These are phyloP conservation scores for Corynascus novoguineensis DNA, from an alignment of 495 filamentous ascomycete genomes.

Conservation along the genomic window DNA sequence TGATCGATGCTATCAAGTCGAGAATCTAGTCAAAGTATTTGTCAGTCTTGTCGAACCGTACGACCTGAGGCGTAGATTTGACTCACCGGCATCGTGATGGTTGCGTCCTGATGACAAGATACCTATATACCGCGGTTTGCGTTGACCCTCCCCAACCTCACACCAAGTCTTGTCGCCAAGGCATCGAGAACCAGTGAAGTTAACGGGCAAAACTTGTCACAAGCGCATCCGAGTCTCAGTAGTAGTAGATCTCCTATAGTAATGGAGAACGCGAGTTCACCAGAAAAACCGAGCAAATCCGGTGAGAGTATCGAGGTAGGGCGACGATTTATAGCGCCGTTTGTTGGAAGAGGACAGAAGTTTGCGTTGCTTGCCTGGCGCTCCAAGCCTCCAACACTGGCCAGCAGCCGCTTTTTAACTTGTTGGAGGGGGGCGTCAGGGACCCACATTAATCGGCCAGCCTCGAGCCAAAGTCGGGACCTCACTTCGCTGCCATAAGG, in stretches of 20 bases:
- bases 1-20: conserved; percentile 52
- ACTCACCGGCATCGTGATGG: conserved; percentile 29
- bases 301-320: neutral
- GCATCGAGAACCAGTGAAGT: conserved; percentile 23
- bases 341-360: conserved; percentile 14
- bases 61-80: neutral
- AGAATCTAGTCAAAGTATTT: conserved; percentile 35
- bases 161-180: conserved; percentile 23
- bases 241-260: neutral
- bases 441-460: neutral
- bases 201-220: neutral
- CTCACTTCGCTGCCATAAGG: neutral
- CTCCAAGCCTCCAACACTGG: conserved; percentile 13
- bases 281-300: neutral
- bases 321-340: neutral
- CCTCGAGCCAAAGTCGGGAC: no score
- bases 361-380: conserved; percentile 20
- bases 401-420: conserved; percentile 17
- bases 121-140: conserved; percentile 10
- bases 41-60: conserved; percentile 10
- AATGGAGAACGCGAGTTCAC: neutral
- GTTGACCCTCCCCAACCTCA: conserved; percentile 30
- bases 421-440: conserved; percentile 4
- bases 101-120: neutral
- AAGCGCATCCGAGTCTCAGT: neutral